Evolutionary conservation across 495 filamentous ascomycete species (phyloP).

Genomic region (Lophiotrema nucula): DNA sequence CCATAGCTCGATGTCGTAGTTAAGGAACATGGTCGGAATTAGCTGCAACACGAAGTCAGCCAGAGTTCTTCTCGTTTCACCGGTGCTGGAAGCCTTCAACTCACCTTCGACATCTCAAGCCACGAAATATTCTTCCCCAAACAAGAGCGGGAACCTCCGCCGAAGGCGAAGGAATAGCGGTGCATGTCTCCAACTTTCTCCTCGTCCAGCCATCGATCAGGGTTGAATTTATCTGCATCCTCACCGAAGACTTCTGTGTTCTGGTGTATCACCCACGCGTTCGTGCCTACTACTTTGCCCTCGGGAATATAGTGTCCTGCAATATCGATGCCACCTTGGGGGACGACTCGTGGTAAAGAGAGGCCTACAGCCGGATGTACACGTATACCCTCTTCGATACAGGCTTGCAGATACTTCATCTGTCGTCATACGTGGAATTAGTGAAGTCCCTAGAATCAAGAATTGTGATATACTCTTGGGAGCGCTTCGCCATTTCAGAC

Average conservation of each 20-base stretch:
- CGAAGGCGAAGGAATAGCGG: neutral
- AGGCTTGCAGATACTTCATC: constrained; percentile 36
- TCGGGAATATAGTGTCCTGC: constrained; percentile 34
- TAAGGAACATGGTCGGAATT: neutral
- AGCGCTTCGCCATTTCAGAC: too few species aligned
- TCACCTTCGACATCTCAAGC: neutral
- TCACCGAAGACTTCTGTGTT: neutral
- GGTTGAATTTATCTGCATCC: neutral
- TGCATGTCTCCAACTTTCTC: neutral
- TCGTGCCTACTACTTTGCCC: neutral
- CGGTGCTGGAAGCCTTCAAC: too few species aligned
- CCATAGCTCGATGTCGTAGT: neutral
- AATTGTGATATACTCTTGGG: too few species aligned
- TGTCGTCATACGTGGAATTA: neutral
- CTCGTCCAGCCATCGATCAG: neutral
- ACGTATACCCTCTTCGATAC: constrained; percentile 44
- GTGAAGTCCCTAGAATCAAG: too few species aligned
- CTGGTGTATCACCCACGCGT: neutral
- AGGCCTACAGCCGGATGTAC: constrained; percentile 21
- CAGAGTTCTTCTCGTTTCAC: too few species aligned
- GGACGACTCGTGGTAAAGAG: constrained; percentile 33
- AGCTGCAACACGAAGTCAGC: neutral
- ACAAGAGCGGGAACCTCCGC: neutral
- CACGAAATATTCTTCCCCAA: neutral
- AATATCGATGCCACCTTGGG: constrained; percentile 36